Evolutionary conservation across 495 filamentous ascomycete genomes (phyloP).

Genomic region (Penicillium mononematosum): DNA sequence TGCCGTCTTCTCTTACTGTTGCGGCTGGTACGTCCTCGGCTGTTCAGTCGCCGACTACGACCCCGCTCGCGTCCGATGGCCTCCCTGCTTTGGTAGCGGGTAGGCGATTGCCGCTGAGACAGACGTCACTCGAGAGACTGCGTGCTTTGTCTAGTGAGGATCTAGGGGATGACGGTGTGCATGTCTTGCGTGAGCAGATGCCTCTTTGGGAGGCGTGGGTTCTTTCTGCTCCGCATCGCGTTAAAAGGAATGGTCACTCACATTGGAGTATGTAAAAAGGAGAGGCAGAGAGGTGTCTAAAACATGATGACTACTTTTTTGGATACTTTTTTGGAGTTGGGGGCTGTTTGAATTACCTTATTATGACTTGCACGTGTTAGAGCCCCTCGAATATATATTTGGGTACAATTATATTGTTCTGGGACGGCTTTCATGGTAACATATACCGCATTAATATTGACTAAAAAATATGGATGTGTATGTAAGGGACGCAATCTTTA

Average conservation of each 20-base stretch:
- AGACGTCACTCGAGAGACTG: conserved; percentile 26
- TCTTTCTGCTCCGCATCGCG: conserved; percentile 24
- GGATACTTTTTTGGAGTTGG: conserved; percentile 2
- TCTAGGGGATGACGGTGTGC: conserved; percentile 57
- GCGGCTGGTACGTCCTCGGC: conserved; percentile 13
- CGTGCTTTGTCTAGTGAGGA: conserved; percentile 41
- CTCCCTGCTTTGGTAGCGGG: conserved; percentile 3
- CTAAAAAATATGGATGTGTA: neutral
- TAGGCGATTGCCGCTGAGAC: conserved; percentile 25
- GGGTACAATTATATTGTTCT: conserved; percentile 1
- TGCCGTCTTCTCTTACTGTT: conserved; percentile 17
- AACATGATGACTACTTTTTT: neutral
- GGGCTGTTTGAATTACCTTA: conserved; percentile 11
- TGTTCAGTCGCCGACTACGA: neutral
- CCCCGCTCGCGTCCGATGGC: neutral
- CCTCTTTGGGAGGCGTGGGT: conserved; percentile 68
- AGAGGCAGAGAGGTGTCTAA: neutral
- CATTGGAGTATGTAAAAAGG: conserved; percentile 8
- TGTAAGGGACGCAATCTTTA: neutral
- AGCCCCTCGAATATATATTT: neutral
- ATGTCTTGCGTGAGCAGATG: conserved; percentile 52
- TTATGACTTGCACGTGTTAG: conserved; percentile 1
- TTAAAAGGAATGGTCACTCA: conserved; percentile 6
- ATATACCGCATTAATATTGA: neutral
- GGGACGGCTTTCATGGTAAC: neutral